phyloP scores from a whole-genome alignment of 2,329 filamentous ascomycete genomes.

The Metarhizium album region DNA sequence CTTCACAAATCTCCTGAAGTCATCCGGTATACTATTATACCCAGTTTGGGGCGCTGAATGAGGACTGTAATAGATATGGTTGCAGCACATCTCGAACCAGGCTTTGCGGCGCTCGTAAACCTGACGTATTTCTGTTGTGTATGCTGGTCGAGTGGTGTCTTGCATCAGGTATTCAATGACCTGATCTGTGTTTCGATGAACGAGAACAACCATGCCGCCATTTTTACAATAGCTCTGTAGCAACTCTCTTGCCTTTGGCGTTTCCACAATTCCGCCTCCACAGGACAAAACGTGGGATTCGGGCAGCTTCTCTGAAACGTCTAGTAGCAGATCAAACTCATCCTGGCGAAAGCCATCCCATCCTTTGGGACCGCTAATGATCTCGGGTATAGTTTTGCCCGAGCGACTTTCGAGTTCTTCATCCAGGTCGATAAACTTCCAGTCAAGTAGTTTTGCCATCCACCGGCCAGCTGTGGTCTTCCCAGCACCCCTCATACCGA shows the following conservation, averaged over 20 bases:
- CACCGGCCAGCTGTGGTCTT: slow-evolving; percentile 90
- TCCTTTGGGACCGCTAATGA: slow-evolving; percentile 59
- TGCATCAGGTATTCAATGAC: slow-evolving; percentile 81
- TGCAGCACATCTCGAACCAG: slow-evolving; percentile 90
- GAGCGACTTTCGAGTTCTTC: slow-evolving; percentile 68
- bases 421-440: slow-evolving; percentile 79
- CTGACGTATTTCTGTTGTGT: slow-evolving; percentile 81
- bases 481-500: slow-evolving; percentile 93
- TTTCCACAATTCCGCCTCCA: slow-evolving; percentile 88
- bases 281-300: slow-evolving; percentile 80
- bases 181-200: slow-evolving; percentile 78
- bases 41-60: slow-evolving; percentile 28
- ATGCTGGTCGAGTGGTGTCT: slow-evolving; percentile 86
- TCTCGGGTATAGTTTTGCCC: slow-evolving; percentile 71
- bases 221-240: slow-evolving; percentile 61
- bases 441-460: slow-evolving; percentile 64
- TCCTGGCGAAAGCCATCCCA: slow-evolving; percentile 83
- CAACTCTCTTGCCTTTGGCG: slow-evolving; percentile 63
- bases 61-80: slow-evolving; percentile 84
- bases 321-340: slow-evolving; percentile 64
- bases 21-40: slow-evolving; percentile 18
- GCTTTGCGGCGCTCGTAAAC: slow-evolving; percentile 84
- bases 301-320: slow-evolving; percentile 63
- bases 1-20: slow-evolving; percentile 28
- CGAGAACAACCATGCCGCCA: slow-evolving; percentile 75